Conservation (phyloP, 164 flowering plant genomes). For the Stephania yunnanensis region DNA sequence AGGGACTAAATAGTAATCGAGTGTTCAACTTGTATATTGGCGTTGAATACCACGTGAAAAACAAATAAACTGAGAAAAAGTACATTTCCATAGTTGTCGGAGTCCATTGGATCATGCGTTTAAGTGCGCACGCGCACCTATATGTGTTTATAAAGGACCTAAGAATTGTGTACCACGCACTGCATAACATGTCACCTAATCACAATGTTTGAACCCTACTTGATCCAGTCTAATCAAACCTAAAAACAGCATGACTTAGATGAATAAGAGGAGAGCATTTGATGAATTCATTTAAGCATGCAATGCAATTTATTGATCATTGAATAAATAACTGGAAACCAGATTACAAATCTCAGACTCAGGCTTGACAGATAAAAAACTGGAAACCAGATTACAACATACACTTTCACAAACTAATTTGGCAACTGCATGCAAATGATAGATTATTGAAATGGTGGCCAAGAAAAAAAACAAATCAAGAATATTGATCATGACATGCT, state of each 20-base stretch:
- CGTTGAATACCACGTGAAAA: too few relatives aligned
- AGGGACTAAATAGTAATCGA: too few relatives aligned
- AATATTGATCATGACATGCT: not conserved
- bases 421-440: not conserved
- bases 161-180: too few relatives aligned
- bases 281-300: not conserved
- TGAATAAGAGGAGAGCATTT: not conserved
- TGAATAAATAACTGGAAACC: not conserved
- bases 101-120: too few relatives aligned
- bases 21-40: too few relatives aligned
- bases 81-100: too few relatives aligned
- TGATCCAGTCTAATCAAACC: too few relatives aligned
- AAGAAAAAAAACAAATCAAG: constrained; percentile 4
- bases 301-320: not conserved
- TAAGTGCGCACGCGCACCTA: too few relatives aligned
- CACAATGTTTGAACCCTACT: too few relatives aligned
- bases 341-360: not conserved
- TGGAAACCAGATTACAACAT: not conserved
- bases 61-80: too few relatives aligned
- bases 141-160: too few relatives aligned
- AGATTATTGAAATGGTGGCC: not conserved
- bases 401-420: not conserved
- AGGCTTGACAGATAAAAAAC: not conserved
- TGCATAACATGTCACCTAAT: too few relatives aligned
- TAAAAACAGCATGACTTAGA: not conserved